Conservation (phyloP, 2,329 filamentous ascomycete genomes). For the Arthroderma sp. region DNA sequence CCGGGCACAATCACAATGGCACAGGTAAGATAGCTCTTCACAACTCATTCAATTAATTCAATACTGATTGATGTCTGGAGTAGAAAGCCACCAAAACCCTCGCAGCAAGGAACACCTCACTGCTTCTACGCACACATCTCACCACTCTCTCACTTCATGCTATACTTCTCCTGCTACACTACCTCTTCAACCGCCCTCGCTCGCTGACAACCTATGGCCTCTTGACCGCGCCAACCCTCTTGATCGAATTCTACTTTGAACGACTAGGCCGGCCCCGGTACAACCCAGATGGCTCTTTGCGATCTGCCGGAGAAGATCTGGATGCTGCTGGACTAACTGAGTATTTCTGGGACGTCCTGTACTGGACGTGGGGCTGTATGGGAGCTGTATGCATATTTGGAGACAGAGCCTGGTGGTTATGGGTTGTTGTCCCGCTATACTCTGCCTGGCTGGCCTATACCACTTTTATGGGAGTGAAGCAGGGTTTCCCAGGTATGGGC, state of each 20-base stretch:
- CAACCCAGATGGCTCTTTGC: conserved; percentile 53
- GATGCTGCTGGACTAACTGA: conserved; percentile 79
- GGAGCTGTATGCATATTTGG: conserved; percentile 63
- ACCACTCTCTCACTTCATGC: conserved; percentile 59
- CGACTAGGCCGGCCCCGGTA: conserved; percentile 66
- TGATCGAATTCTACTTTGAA: conserved; percentile 79
- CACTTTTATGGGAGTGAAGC: conserved; percentile 35
- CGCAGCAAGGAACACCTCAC: conserved; percentile 64
- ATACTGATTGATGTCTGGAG: not conserved
- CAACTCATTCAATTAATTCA: not conserved
- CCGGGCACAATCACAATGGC: conserved; percentile 9
- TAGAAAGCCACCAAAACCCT: conserved; percentile 44
- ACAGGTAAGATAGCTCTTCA: conserved; percentile 9
- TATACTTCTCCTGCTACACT: conserved; percentile 60
- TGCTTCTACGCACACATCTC: conserved; percentile 70
- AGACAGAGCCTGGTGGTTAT: conserved; percentile 63
- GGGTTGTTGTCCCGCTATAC: conserved; percentile 37
- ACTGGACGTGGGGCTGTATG: conserved; percentile 78
- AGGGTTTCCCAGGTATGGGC: conserved; percentile 17
- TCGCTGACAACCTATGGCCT: conserved; percentile 55
- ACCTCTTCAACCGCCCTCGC: conserved; percentile 48
- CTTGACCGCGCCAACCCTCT: conserved; percentile 59
- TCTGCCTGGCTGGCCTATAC: conserved; percentile 34
- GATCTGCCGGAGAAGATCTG: conserved; percentile 73
- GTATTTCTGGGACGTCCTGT: conserved; percentile 95